phyloP scores from a whole-genome alignment of 768 basidiomycete genomes.

The Russula compacta region DNA sequence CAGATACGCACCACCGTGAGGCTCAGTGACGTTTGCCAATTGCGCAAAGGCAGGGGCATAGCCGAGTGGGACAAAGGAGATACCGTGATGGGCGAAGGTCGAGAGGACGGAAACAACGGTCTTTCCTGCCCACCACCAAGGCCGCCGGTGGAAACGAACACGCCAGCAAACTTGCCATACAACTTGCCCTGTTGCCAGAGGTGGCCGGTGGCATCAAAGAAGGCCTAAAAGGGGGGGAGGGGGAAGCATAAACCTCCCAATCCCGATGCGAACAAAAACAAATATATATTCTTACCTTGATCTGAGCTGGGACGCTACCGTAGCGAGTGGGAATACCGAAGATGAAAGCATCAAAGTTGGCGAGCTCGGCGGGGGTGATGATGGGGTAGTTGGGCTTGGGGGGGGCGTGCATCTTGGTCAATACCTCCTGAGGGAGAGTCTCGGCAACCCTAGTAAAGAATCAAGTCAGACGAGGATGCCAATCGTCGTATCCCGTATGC shows the following conservation, averaged over 20 bases:
- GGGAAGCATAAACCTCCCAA: too few species aligned
- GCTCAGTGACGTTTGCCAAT: constrained; percentile 37
- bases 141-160: constrained; percentile 66
- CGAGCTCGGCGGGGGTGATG: constrained; percentile 45
- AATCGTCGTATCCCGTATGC: background rate
- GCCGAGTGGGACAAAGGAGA: constrained; percentile 64
- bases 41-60: constrained; percentile 42
- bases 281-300: constrained; percentile 42
- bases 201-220: constrained; percentile 69
- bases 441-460: constrained; percentile 52
- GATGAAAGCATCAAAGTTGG: constrained; percentile 60
- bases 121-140: constrained; percentile 74
- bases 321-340: constrained; percentile 76
- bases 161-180: constrained; percentile 63
- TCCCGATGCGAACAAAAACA: background rate
- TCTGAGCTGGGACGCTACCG: constrained; percentile 73
- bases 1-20: constrained; percentile 45
- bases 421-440: constrained; percentile 62
- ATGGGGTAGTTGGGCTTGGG: constrained; percentile 66
- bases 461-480: background rate
- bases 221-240: constrained; percentile 32
- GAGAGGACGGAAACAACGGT: constrained; percentile 45
- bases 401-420: constrained; percentile 61
- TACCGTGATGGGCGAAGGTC: constrained; percentile 63
- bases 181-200: constrained; percentile 55